Percentiles rank a stretch among this genome's conserved stretches.
These are phyloP conservation scores for Ophiostoma novo-ulmi DNA, from an alignment of 2,329 filamentous ascomycete species.

Conservation along the genomic window DNA sequence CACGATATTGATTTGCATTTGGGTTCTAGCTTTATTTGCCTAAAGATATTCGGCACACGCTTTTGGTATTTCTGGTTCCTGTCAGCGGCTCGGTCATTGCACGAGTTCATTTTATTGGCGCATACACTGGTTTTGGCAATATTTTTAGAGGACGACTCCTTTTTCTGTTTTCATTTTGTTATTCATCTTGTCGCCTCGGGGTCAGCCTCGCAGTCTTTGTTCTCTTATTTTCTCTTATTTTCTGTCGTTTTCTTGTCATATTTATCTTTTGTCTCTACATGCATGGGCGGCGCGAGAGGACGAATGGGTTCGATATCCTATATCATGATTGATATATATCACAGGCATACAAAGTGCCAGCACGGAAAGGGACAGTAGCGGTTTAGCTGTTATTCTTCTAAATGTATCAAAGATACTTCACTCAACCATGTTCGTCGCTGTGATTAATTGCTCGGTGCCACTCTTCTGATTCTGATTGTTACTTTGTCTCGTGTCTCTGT, in stretches of 20 bases:
- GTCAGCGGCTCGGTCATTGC: neutral
- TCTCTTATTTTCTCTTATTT: neutral
- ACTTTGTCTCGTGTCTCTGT: no score
- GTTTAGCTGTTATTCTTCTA: neutral
- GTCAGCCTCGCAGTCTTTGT: constrained; percentile 9
- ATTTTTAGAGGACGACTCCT: neutral
- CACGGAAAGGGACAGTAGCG: constrained; percentile 2
- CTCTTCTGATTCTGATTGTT: neutral
- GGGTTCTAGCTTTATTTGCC: neutral
- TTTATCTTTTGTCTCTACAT: neutral
- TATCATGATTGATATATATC: constrained; percentile 13
- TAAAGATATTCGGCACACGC: neutral
- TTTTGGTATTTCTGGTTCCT: neutral
- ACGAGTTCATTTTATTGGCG: constrained; percentile 7
- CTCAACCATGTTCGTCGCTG: neutral
- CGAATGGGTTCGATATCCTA: neutral
- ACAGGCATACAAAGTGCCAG: neutral
- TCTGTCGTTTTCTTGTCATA: neutral
- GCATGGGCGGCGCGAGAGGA: constrained; percentile 20
- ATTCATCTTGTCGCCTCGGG: neutral
- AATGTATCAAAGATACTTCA: neutral
- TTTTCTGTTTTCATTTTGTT: neutral
- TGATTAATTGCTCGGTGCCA: neutral
- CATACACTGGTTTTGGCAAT: constrained; percentile 1
- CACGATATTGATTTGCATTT: constrained; percentile 3